Evolutionary conservation across 495 filamentous ascomycete genomes (phyloP), one percentile per base, ranked within the genome.

Genomic region (Podospora pseudopauciseta): DNA sequence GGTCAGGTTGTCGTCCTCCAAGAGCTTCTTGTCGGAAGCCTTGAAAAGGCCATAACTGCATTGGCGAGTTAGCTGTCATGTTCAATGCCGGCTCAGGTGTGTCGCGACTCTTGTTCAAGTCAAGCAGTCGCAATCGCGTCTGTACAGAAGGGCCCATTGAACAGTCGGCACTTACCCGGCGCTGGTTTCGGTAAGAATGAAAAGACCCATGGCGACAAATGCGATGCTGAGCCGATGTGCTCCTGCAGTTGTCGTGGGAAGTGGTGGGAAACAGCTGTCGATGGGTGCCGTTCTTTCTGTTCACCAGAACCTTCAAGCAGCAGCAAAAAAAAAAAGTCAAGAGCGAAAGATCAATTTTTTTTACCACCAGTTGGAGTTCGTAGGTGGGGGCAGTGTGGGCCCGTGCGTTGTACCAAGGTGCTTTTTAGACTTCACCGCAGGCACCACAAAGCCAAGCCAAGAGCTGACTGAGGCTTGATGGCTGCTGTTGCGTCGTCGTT

Each of bases 11-110:
- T 93, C 90, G 70, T 88, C 88, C 82, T 97, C 93, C 65, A 99
- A 85, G 56, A 98, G 86, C 86, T 97, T 98, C 86, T 97, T 97
- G 88, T 97, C 94, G 79, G 91, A 92, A 30, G 96, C 91, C 83
- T 99, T 98, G 83, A 98, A 91, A 74, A 99, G 87, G 77, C 93
- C 96, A 85, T 97, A 97, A 71, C 82, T 85, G 70, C 61, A 63
- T 55, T 59, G 19, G 57, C 49, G 20, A 23, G 66, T 73, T 55
- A 73, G 76, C 16, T 39, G 19, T 18, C 15, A 39, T 63, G 26
- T 3, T 13, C 61, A 20, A 63, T 63, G 23, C 18, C 13, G 30
- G 13, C 30, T 19, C 7, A 32, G 59, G 59, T 20, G 19, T 58
- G 56, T 58, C 56, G 60, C 5, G 6, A 15, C 57, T 27, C 34